These are phyloP conservation scores for Clonostachys byssicola DNA, from an alignment of 2,329 filamentous ascomycete genomes.

Conservation along the genomic window DNA sequence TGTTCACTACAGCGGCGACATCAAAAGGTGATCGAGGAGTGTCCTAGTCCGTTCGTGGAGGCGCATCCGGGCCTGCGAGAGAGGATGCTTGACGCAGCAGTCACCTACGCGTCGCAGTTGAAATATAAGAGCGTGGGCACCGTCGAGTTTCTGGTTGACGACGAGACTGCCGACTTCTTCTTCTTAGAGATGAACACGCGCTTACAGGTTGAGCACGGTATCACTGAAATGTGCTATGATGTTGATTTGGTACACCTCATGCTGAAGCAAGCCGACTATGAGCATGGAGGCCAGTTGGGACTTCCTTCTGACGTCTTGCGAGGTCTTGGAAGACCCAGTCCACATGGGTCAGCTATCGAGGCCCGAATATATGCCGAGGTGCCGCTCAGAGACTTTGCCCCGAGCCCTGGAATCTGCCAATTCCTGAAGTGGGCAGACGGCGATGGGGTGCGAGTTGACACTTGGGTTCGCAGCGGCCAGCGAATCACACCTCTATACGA, in stretches of 20 bases:
- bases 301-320: constrained; percentile 2
- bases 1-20: constrained; percentile 46
- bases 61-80: constrained; percentile 18
- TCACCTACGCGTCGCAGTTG: constrained; percentile 24
- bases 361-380: constrained; percentile 37
- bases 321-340: constrained; percentile 4
- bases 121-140: constrained; percentile 35
- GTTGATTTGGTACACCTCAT: constrained; percentile 64
- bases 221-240: constrained; percentile 71
- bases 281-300: constrained; percentile 5
- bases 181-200: constrained; percentile 37
- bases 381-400: constrained; percentile 50
- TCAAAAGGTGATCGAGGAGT: constrained; percentile 48
- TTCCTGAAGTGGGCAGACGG: constrained; percentile 47
- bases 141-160: constrained; percentile 32
- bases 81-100: constrained; percentile 27
- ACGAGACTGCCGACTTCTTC: constrained; percentile 20
- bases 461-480: constrained; percentile 55
- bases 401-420: constrained; percentile 55
- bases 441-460: constrained; percentile 50
- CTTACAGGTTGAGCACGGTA: constrained; percentile 38
- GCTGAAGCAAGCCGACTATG: constrained; percentile 18
- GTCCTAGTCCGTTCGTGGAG: constrained; percentile 21
- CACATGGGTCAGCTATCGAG: constrained; percentile 24
- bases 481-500: constrained; percentile 54